Evolutionary conservation across 1,284 basidiomycete species (phyloP).

Genomic region (Volvariella surrecta): DNA sequence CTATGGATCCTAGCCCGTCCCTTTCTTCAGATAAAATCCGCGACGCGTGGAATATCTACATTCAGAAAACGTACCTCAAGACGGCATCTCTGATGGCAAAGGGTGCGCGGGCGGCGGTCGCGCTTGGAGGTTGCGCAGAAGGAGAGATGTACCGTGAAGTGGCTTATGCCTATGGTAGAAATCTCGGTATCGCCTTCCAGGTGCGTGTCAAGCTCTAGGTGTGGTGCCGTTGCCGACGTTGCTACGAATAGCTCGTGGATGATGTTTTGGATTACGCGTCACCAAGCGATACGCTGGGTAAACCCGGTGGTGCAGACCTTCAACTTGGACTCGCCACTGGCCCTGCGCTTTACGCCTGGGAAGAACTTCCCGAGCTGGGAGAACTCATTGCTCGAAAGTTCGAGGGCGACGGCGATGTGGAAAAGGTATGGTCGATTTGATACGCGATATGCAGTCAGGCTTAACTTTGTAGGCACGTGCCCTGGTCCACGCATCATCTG

Average conservation of each 20-base stretch:
- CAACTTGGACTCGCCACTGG: conserved; percentile 90
- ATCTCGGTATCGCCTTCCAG: conserved; percentile 87
- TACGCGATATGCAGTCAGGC: background rate
- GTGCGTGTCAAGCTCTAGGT: conserved; percentile 32
- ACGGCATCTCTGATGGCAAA: conserved; percentile 96
- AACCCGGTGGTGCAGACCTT: conserved; percentile 47
- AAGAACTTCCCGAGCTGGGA: conserved; percentile 83
- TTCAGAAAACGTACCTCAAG: conserved; percentile 96
- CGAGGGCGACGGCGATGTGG: conserved; percentile 81
- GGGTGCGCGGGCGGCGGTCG: conserved; percentile 80
- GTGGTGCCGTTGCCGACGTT: background rate
- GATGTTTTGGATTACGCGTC: conserved; percentile 91
- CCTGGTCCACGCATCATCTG: conserved; percentile 72
- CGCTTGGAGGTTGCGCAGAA: conserved; percentile 81
- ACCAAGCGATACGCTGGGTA: conserved; percentile 30
- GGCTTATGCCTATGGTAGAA: conserved; percentile 63
- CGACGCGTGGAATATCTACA: conserved; percentile 81
- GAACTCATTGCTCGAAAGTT: conserved; percentile 86
- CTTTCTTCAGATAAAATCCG: background rate
- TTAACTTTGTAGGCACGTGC: conserved; percentile 54
- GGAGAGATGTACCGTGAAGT: conserved; percentile 86
- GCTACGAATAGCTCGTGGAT: conserved; percentile 71
- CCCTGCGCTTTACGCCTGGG: conserved; percentile 93
- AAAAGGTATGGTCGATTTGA: conserved; percentile 39
- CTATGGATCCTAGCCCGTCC: background rate